phyloP scores from a whole-genome alignment of 306 rosid genomes.

The Castanea mollissima region DNA sequence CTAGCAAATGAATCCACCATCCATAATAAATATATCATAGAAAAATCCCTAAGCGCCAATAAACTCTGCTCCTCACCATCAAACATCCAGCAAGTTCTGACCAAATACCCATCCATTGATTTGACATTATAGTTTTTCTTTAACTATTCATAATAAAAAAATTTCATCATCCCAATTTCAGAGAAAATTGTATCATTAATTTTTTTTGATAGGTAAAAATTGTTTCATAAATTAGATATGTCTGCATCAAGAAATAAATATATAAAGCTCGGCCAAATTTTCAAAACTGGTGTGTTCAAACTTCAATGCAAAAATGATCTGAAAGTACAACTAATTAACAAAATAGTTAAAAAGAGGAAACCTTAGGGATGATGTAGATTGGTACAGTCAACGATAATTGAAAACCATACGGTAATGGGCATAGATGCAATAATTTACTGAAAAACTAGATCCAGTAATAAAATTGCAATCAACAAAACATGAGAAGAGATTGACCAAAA shows the following conservation, averaged over 20 bases:
- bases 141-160: neutral
- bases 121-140: neutral
- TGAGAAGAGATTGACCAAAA: slow-evolving; percentile 61
- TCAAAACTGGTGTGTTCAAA: neutral
- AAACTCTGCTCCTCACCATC: neutral
- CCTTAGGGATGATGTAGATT: neutral
- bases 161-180: neutral
- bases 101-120: neutral
- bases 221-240: neutral
- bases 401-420: neutral
- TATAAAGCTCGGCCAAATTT: neutral
- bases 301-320: neutral
- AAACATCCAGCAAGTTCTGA: neutral
- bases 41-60: neutral
- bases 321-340: neutral
- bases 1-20: neutral
- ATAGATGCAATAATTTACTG: neutral
- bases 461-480: slow-evolving; percentile 39
- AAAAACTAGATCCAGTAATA: neutral
- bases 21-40: neutral
- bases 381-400: neutral
- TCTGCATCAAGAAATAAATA: neutral
- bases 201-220: neutral
- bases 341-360: neutral
- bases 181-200: neutral